Conservation (phyloP, 225 moss, liverwort and hornwort species). For the Sphagnum tenellum region DNA sequence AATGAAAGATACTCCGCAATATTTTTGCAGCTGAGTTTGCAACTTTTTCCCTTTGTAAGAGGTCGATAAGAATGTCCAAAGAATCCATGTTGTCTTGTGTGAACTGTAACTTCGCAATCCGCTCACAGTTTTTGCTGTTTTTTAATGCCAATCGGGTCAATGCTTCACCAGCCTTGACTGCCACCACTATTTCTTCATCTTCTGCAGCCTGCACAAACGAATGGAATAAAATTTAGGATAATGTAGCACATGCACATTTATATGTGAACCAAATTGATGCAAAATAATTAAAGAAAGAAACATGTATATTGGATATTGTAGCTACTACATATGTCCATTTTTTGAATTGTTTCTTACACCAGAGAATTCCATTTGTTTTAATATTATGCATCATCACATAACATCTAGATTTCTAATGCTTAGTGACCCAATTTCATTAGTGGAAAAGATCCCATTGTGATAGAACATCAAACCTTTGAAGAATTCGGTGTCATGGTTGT, state of each 20-base stretch:
- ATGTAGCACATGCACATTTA: too few relatives aligned
- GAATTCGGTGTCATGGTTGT: background rate
- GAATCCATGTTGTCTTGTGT: too few relatives aligned
- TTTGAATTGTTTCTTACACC: too few relatives aligned
- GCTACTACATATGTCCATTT: too few relatives aligned
- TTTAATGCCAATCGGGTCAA: constrained; percentile 47
- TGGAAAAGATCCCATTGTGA: background rate
- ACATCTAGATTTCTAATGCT: background rate
- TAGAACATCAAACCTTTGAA: background rate
- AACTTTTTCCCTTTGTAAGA: background rate
- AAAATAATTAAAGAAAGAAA: too few relatives aligned
- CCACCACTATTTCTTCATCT: background rate
- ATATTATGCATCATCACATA: background rate
- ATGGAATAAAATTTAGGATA: too few relatives aligned
- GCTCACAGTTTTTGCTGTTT: constrained; percentile 44
- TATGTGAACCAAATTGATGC: too few relatives aligned
- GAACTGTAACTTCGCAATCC: constrained; percentile 28
- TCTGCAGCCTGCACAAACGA: background rate
- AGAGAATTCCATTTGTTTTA: too few relatives aligned
- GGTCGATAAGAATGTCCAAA: too few relatives aligned
- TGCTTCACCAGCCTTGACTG: constrained; percentile 42
- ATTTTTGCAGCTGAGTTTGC: constrained; percentile 20
- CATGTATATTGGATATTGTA: too few relatives aligned
- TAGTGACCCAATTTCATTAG: background rate
- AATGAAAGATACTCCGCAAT: constrained; percentile 14